These are phyloP conservation scores for Cercospora zeae-maydis DNA, from an alignment of 2,329 filamentous ascomycete genomes.

Conservation along the genomic window DNA sequence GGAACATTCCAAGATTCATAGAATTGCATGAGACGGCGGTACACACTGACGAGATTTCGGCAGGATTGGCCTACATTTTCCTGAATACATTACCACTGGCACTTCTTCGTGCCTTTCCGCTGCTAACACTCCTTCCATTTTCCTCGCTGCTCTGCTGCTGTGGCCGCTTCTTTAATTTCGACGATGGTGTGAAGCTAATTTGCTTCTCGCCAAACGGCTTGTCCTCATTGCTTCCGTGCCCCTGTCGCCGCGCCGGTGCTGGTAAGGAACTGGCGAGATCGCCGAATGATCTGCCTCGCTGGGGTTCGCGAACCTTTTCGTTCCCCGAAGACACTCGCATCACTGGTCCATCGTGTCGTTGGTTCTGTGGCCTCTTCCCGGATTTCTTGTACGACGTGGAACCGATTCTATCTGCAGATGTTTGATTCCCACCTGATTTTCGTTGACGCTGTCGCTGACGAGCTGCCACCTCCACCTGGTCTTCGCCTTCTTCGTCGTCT, in stretches of 20 bases:
- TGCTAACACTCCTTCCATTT: constrained; percentile 29
- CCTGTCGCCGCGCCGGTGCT: constrained; percentile 23
- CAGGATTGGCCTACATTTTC: constrained; percentile 52
- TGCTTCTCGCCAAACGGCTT: constrained; percentile 54
- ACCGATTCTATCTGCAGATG: constrained; percentile 55
- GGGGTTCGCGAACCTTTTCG: constrained; percentile 36
- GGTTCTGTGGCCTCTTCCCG: constrained; percentile 44
- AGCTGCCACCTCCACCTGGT: constrained; percentile 15
- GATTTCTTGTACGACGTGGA: constrained; percentile 62
- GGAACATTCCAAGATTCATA: not conserved
- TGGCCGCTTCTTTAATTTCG: constrained; percentile 36
- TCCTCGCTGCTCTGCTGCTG: constrained; percentile 30
- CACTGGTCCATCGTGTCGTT: constrained; percentile 39
- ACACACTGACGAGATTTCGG: not conserved
- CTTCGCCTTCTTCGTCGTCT: constrained; percentile 34
- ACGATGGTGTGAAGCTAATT: constrained; percentile 68
- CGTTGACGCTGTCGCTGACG: constrained; percentile 42
- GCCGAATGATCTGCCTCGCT: constrained; percentile 56
- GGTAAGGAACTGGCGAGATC: constrained; percentile 48
- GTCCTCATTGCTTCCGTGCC: constrained; percentile 32
- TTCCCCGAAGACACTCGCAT: constrained; percentile 57
- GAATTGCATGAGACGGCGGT: not conserved
- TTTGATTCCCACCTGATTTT: constrained; percentile 35
- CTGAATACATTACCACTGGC: constrained; percentile 74
- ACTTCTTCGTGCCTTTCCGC: constrained; percentile 57